Base-by-base conservation (phyloP, 2,329 filamentous ascomycete species). In the Septoria petroselini region DNA sequence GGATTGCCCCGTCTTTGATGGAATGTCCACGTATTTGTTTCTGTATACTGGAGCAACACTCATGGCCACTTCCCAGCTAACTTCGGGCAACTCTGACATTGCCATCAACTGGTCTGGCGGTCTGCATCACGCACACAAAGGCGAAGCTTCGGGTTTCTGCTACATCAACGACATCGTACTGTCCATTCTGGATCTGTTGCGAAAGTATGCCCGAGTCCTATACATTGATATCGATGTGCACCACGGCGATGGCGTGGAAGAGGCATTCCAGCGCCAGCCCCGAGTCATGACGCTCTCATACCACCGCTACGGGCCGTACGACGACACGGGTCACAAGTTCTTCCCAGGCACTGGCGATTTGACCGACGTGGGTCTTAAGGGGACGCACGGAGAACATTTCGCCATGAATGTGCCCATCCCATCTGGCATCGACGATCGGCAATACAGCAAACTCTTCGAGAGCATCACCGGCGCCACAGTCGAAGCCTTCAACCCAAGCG, bases 111-210 rank as follows among this genome's bases (percentile, higher is more conserved):
- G 93, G 93, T 93, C 90, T 14, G 93, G 93, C 29, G 93, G 93
- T 8, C 79, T 98, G 23, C 93, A 98, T 70, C 93, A 98, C 65
- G 93, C 93, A 38, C 96, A 97, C 71, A 93, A 91, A 67, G 82
- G 85, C 45, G 90, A 95, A 71, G 91, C 93, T 0, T 91, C 86
- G 11, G 93, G 93, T 0, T 98, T 98, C 71, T 98, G 93, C 74
- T 98, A 98, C 73, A 90, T 97, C 73, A 98, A 98, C 70, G 93
- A 98, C 70, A 97, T 97, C 62, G 93, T 97, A 50, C 80, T 98
- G 39, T 89, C 87, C 29, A 93, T 96, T 61, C 79, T 97, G 30
- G 86, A 96, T 67, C 80, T 98, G 7, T 76, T 97, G 12, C 84
- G 87, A 23, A 80, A 85, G 64, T 82, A 91, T 61, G 83, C 89